These are phyloP conservation scores for Russula compacta DNA, from an alignment of 768 basidiomycete genomes.

Conservation along the genomic window DNA sequence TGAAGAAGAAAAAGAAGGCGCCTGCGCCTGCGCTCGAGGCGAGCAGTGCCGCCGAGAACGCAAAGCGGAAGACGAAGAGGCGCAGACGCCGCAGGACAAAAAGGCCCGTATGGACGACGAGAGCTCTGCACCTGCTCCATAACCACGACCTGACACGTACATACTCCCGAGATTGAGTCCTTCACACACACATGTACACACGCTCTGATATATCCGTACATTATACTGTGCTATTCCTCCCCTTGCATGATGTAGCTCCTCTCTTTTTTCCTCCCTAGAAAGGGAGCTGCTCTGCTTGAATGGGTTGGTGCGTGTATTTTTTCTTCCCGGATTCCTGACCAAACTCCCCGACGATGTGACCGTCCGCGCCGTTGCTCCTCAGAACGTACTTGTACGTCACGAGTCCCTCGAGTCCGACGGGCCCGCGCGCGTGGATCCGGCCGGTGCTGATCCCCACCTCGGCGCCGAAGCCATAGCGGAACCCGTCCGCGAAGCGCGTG, in stretches of 20 bases:
- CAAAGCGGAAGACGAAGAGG: slow-evolving; percentile 57
- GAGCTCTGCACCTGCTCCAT: slow-evolving; percentile 2
- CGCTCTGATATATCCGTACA: slow-evolving; percentile 1
- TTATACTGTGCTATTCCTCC: not conserved
- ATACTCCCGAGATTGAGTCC: not conserved
- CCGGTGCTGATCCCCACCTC: slow-evolving; percentile 98
- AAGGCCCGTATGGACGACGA: slow-evolving; percentile 53
- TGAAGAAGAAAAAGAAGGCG: slow-evolving; percentile 71
- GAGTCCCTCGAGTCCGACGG: slow-evolving; percentile 88
- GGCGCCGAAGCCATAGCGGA: slow-evolving; percentile 93
- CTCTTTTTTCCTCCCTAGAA: slow-evolving; percentile 27
- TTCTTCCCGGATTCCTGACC: slow-evolving; percentile 62
- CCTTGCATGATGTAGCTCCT: not conserved
- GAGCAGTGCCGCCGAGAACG: slow-evolving; percentile 35
- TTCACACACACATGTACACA: not conserved
- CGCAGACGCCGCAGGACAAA: slow-evolving; percentile 44
- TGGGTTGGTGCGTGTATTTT: slow-evolving; percentile 56
- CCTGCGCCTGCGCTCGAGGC: slow-evolving; percentile 27
- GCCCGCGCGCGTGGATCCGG: slow-evolving; percentile 91
- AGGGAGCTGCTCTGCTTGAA: slow-evolving; percentile 38
- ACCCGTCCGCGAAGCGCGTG: slow-evolving; percentile 94
- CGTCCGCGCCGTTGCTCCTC: slow-evolving; percentile 59
- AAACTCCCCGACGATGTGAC: slow-evolving; percentile 85
- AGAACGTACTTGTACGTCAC: slow-evolving; percentile 96
- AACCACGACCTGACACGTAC: slow-evolving; percentile 7